These are phyloP conservation scores for Sonneratia caseolaris DNA, from an alignment of 345 rosid genomes.

Conservation along the genomic window DNA sequence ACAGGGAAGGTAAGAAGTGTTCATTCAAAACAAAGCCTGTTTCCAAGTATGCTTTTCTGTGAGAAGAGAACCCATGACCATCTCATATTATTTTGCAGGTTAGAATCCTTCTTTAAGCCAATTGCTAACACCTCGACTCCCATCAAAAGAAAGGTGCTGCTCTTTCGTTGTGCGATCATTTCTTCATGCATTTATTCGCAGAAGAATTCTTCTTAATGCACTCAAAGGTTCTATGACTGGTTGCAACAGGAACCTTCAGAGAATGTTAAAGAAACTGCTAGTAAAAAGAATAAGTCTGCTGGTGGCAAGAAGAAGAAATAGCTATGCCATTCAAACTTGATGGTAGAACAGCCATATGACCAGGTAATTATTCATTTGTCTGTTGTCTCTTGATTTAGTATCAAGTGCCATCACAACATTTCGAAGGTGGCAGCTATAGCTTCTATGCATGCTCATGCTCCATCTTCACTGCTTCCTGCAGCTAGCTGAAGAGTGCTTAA, in stretches of 20 bases:
- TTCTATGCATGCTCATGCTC: background rate
- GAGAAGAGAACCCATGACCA: background rate
- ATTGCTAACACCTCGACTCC: constrained; percentile 43
- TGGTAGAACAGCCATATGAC: background rate
- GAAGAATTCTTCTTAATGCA: background rate
- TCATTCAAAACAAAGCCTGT: constrained; percentile 2
- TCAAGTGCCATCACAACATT: background rate
- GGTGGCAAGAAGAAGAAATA: constrained; percentile 16
- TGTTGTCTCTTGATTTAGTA: background rate
- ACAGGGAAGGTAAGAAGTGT: constrained; percentile 61
- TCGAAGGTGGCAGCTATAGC: background rate
- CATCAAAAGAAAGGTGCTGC: constrained; percentile 59
- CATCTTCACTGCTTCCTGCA: constrained; percentile 6
- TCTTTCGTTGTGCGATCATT: background rate
- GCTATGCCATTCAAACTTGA: background rate
- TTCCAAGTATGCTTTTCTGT: background rate
- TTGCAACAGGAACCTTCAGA: constrained; percentile 5
- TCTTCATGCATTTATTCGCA: background rate
- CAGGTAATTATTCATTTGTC: background rate
- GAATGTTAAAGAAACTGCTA: constrained; percentile 4
- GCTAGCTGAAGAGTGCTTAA: background rate
- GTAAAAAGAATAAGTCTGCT: constrained; percentile 6
- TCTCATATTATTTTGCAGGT: constrained; percentile 24
- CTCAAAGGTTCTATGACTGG: background rate
- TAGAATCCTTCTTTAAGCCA: constrained; percentile 80